phyloP scores from a whole-genome alignment of 352 stramenopile species.

The Vaucheria bursata region DNA sequence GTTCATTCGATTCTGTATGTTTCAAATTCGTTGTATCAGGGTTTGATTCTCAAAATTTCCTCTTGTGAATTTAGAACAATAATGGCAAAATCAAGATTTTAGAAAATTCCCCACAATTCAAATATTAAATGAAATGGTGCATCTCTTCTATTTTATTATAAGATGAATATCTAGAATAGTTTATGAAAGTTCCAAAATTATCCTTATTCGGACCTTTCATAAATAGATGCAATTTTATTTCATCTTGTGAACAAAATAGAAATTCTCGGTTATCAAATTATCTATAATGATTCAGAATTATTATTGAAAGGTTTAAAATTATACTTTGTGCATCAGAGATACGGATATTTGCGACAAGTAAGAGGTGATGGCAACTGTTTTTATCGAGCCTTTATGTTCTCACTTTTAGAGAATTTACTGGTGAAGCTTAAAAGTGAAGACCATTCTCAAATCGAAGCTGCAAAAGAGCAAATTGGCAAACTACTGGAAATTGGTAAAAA shows the following conservation, averaged over 20 bases:
- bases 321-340: slow-evolving; percentile 40
- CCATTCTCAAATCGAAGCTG: no score
- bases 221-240: not conserved
- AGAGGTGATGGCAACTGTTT: slow-evolving; percentile 81
- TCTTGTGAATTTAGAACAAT: not conserved
- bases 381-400: slow-evolving; percentile 76
- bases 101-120: not conserved
- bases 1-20: not conserved
- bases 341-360: slow-evolving; percentile 66
- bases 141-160: not conserved
- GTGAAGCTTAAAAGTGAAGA: slow-evolving; percentile 5
- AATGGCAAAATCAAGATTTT: not conserved
- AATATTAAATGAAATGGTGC: not conserved
- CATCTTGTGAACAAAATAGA: not conserved
- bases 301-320: not conserved
- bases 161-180: not conserved
- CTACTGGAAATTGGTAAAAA: not conserved
- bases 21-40: not conserved
- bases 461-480: not conserved
- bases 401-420: slow-evolving; percentile 66
- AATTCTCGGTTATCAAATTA: not conserved
- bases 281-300: not conserved
- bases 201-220: not conserved
- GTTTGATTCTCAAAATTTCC: not conserved
- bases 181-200: not conserved